Evolutionary conservation across 768 basidiomycete species (phyloP), one percentile per base, ranked within the genome.

Genomic region (Ramaria sp.): DNA sequence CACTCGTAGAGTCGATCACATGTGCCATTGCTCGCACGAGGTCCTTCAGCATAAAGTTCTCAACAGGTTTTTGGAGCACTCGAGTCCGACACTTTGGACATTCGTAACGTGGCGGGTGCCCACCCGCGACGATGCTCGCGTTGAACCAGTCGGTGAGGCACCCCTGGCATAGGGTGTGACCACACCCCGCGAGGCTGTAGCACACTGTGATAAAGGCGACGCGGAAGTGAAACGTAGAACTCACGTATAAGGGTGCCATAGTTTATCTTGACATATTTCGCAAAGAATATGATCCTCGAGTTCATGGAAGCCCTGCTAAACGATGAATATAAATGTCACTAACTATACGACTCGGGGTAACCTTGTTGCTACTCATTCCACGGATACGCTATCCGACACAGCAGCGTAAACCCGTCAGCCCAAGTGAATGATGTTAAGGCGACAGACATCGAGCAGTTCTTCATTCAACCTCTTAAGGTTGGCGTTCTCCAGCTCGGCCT

Each of bases 171-270:
- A 83, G 87, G 0, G 79, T 78, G 66, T 89, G 86, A 2, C 86
- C 86, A 54, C 86, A 89, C 41, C 74, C 75, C 6, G 78, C 68
- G 20, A 88, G 72, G 5, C 86, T 88, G 62, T 3, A 33, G 6
- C 17, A 49, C n/a, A 11, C 7, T 17, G 48, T 27, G 30, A 30
- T 9, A 43, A n/a, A 33, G 3, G 48, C 9, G 48, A 30, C 27
- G 48, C 15, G 48, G 22, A 10, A 27, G 10, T 27, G 48, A 30
- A 24, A 49, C 24, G 6, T 9, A 24, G n/a, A 48, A 71, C 83
- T 42, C 62, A 87, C 86, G 76, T 73, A 62, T 78, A 83, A 0
- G 86, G 86, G 7, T 71, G 70, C 82, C 83, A 85, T 78, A 88
- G 80, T 57, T 75, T 75, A 42, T 68, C 58, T 0, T 78, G 74